Evolutionary conservation across 805 yeast genomes (phyloP), one percentile per base, ranked within the genome.

Genomic region (Yueomyces sp.): DNA sequence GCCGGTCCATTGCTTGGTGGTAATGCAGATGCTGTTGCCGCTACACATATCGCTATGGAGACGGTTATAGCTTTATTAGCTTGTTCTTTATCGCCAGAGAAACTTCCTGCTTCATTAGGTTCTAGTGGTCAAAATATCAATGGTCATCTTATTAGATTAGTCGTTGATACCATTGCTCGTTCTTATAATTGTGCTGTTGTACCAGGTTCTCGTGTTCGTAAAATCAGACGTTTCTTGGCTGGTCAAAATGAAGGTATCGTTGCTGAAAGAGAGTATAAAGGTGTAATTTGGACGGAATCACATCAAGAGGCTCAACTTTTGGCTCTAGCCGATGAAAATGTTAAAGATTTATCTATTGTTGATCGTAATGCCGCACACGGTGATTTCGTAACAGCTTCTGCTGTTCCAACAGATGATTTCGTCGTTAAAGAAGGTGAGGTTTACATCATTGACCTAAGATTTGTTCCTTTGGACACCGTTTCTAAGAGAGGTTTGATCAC

Each of bases 201-300:
- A 36, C 97, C 97, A 31, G 95, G 95, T 0, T 85, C 96, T 27
- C 80, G 85, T 60, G 84, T 92, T 38, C 81, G 98, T 67, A 76
- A 96, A 62, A 73, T 88, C 45, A 77, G 95, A 69, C 77, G 97
- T 59, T 92, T 90, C 56, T 75, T 92, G 57, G 94, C 95, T 37
- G 98, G 98, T 43, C 98, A 92, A 69, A 81, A 88, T 46, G 94
- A 86, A 58, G 92, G 87, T 59, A 69, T 87, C 44, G 92, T 87
- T 50, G 90, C 88, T 36, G 98, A 90, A 67, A 75, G 79, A 57
- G 95, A 85, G 51, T 85, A 83, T 66, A 88, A 90, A 64, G 96
- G 95, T 58, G 94, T 88, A 44, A 82, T 74, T 29, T 84, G 94
- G 94, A 73, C 81, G 43, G 94, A 84, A 65, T 70, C 79, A 36